Evolutionary conservation across 2,329 filamentous ascomycete species (phyloP).

Genomic region (Monosporascus sp.): DNA sequence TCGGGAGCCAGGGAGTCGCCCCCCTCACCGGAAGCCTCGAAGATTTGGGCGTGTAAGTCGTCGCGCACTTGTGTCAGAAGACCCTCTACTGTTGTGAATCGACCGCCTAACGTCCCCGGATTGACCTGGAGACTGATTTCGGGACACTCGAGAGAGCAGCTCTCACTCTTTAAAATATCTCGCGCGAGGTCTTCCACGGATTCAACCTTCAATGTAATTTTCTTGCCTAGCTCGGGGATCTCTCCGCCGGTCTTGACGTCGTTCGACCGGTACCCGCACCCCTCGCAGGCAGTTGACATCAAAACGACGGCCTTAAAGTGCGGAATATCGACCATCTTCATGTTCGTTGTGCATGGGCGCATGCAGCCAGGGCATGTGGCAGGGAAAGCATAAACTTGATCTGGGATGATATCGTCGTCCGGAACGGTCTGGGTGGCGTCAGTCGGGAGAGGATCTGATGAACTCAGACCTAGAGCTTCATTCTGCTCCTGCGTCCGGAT

Average conservation of each 20-base stretch:
- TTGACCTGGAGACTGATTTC: constrained; percentile 85
- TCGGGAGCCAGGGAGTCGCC: constrained; percentile 70
- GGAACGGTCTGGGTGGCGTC: constrained; percentile 35
- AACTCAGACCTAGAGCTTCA: constrained; percentile 68
- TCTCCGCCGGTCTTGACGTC: constrained; percentile 97
- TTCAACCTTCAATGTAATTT: constrained; percentile 71
- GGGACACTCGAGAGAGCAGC: constrained; percentile 78
- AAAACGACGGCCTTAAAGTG: constrained; percentile 97
- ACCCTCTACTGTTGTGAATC: constrained; percentile 96
- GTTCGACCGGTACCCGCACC: constrained; percentile 91
- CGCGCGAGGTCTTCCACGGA: constrained; percentile 70
- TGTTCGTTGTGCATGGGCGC: constrained; percentile 81
- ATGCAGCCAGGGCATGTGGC: constrained; percentile 88
- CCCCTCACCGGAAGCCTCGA: constrained; percentile 56
- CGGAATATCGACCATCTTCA: constrained; percentile 98
- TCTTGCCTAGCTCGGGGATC: constrained; percentile 78
- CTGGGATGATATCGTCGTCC: constrained; percentile 80
- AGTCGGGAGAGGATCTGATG: constrained; percentile 44
- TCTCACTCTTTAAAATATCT: constrained; percentile 95
- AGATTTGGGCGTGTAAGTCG: constrained; percentile 84
- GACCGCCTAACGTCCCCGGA: constrained; percentile 87
- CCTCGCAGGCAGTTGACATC: constrained; percentile 88
- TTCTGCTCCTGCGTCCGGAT: constrained; percentile 81
- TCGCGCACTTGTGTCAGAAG: constrained; percentile 87
- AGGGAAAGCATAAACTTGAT: constrained; percentile 90